Evolutionary conservation across 176 grass and related monocot species (phyloP).

Genomic region (Oryza nivara): DNA sequence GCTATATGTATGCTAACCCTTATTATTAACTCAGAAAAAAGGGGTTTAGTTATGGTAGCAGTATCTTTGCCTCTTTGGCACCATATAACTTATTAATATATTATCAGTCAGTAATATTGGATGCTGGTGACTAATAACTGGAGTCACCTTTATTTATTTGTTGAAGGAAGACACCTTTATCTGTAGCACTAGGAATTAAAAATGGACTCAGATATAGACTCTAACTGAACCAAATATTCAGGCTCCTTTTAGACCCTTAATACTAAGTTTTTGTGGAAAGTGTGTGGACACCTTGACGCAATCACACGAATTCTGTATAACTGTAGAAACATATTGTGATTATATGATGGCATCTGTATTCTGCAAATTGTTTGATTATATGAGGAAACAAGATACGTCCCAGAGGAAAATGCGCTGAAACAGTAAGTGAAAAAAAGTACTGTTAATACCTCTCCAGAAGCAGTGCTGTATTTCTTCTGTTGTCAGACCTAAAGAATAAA

Average conservation of each 20-base stretch:
- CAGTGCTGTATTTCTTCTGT: conserved; percentile 90
- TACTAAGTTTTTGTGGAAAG: not conserved
- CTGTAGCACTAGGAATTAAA: too few species aligned
- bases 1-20: conserved; percentile 16
- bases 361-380: conserved; percentile 25
- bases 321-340: not conserved
- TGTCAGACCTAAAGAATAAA: conserved; percentile 70
- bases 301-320: conserved; percentile 8
- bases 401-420: conserved; percentile 10
- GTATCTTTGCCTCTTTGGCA: not conserved
- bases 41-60: not conserved
- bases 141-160: too few species aligned
- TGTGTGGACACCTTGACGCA: not conserved
- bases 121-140: not conserved
- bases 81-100: not conserved
- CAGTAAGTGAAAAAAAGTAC: conserved; percentile 18
- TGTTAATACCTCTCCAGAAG: conserved; percentile 93
- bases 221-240: too few species aligned
- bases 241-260: not conserved
- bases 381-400: conserved; percentile 7
- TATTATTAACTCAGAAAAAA: not conserved
- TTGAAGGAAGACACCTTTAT: too few species aligned
- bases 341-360: conserved; percentile 37
- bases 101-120: not conserved
- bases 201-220: too few species aligned